Percentiles rank a stretch among this genome's conserved stretches.
Evolutionary conservation across 192 early-diverging fungal genomes (phyloP).

Genomic region (Gaertneriomyces sp.): DNA sequence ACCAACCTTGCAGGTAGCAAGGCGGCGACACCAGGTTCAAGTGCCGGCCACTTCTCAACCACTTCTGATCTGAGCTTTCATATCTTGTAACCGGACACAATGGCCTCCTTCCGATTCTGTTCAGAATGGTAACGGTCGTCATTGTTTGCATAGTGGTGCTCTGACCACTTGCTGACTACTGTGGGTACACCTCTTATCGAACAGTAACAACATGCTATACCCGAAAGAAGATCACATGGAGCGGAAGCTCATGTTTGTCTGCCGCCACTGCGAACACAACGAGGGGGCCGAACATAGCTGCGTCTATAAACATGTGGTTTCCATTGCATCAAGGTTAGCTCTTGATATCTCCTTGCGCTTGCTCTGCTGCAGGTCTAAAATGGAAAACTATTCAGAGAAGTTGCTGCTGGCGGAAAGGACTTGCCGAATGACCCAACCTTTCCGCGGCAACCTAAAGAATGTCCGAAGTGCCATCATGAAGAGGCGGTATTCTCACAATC

Average conservation of each 20-base stretch:
- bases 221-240: slow-evolving; percentile 48
- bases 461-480: slow-evolving; percentile 39
- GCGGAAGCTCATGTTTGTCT: slow-evolving; percentile 42
- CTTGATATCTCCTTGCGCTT: not conserved
- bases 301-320: slow-evolving; percentile 46
- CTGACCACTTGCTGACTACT: not conserved
- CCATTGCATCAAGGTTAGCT: slow-evolving; percentile 37
- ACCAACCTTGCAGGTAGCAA: too few species aligned
- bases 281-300: slow-evolving; percentile 38
- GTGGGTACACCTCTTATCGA: too few species aligned
- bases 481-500: slow-evolving; percentile 48
- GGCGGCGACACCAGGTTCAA: too few species aligned
- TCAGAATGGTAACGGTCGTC: slow-evolving; percentile 25
- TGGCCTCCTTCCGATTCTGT: slow-evolving; percentile 29
- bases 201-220: slow-evolving; percentile 48
- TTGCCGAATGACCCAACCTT: slow-evolving; percentile 52
- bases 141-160: not conserved
- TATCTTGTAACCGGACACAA: not conserved
- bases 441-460: slow-evolving; percentile 35
- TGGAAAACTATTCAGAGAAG: slow-evolving; percentile 29
- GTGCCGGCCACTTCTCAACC: too few species aligned
- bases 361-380: not conserved
- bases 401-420: slow-evolving; percentile 42
- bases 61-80: too few species aligned
- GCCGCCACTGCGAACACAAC: slow-evolving; percentile 51